Base-by-base conservation (phyloP, 2,329 filamentous ascomycete species). In the Fusarium acutatum region DNA sequence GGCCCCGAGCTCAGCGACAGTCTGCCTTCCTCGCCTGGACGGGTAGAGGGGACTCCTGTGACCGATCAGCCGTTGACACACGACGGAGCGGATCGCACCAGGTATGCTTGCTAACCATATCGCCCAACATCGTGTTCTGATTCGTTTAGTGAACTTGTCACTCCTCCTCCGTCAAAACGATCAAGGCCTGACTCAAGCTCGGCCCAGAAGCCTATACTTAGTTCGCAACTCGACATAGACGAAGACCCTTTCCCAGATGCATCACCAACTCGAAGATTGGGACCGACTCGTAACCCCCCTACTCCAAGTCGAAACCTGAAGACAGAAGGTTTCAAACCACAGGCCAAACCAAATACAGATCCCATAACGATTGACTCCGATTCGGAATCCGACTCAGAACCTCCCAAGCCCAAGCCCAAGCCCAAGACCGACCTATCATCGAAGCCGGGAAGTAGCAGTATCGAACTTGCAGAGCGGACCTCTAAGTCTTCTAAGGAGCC, bases 91-190 rank as follows among this genome's bases (percentile, higher is more conserved):
- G 75, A 74, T 50, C 61, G 68, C 35, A 50, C 59, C 35, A 79
- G 74, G 79, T 80, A 54, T 17, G 77, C 28, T 30, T 44, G 24
- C n/a, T 24, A 38, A 17, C 34, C 30, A 54, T 61, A 56, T 46
- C 22, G 28, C 50, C 40, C 22, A 13, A 26, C 47, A 53, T 22
- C 38, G 6, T 35, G 10, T 17, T 38, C 75, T 80, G 62, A 79
- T 35, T 24, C 20, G 34, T 26, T 46, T 49, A 84, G 81, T 56
- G 78, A 82, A 28, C 73, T 81, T 11, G 80, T 78, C 20, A 82
- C 82, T 30, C 81, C 82, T 34, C 81, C 83, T 11, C 79, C 83
- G 1, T 84, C 83, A 34, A 84, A 84, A 63, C 82, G 82, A 60
- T 81, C 81, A 47, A 80, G 77, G 53, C 46, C 69, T 24, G 74